Percentiles rank a stretch among this genome's conserved stretches.
These are phyloP conservation scores for Gossypium laxum DNA, from an alignment of 441 rosid species.

Conservation along the genomic window DNA sequence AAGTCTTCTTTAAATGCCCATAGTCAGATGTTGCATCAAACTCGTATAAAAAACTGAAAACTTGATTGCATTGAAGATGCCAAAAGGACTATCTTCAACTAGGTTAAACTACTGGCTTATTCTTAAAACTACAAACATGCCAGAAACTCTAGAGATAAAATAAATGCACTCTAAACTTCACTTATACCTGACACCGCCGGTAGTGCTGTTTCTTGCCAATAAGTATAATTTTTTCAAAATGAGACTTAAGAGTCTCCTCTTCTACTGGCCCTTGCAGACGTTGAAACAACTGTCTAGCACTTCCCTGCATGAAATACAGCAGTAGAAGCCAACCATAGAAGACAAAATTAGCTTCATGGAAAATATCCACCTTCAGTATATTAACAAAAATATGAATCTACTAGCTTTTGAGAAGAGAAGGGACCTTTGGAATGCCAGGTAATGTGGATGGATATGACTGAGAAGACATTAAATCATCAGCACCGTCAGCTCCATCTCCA, in stretches of 20 bases:
- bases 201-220: conserved; percentile 65
- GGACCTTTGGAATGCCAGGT: conserved; percentile 98
- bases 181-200: conserved; percentile 57
- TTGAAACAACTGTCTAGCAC: conserved; percentile 97
- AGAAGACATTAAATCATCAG: conserved; percentile 95
- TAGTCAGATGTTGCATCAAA: conserved; percentile 1
- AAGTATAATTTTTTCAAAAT: conserved; percentile 78
- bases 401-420: neutral
- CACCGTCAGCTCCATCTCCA: conserved; percentile 96
- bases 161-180: neutral
- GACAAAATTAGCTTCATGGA: conserved; percentile 16
- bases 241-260: conserved; percentile 87
- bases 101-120: neutral
- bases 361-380: conserved; percentile 14
- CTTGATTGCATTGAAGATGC: neutral
- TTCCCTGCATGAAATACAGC: conserved; percentile 60
- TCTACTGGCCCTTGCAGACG: conserved; percentile 93
- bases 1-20: neutral
- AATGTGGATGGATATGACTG: conserved; percentile 94
- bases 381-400: neutral
- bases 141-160: neutral
- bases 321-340: conserved; percentile 16
- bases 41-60: neutral
- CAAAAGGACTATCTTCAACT: neutral
- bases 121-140: neutral